Evolutionary conservation across 805 yeast species (phyloP).

Genomic region (Metschnikowia chrysomelidarum): DNA sequence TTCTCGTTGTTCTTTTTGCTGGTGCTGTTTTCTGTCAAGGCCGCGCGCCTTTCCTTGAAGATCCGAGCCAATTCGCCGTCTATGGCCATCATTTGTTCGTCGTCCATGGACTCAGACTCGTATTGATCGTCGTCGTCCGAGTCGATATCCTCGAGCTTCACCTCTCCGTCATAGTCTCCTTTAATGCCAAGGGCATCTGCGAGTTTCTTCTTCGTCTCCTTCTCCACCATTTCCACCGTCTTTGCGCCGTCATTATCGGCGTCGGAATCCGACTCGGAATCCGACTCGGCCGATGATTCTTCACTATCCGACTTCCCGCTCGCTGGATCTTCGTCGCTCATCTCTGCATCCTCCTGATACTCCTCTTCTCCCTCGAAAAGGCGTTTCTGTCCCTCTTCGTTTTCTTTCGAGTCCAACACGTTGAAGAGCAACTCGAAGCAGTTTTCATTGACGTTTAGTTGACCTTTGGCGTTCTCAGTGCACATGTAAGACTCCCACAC

Average conservation of each 20-base stretch:
- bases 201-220: conserved; percentile 56
- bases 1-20: conserved; percentile 70
- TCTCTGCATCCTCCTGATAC: conserved; percentile 24
- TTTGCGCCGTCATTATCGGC: conserved; percentile 5
- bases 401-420: conserved; percentile 59
- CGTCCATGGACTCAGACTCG: conserved; percentile 79
- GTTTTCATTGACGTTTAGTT: conserved; percentile 27
- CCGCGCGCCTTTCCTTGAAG: conserved; percentile 77
- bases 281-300: conserved; percentile 22
- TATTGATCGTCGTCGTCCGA: conserved; percentile 52
- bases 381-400: conserved; percentile 73
- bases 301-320: conserved; percentile 21
- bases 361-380: conserved; percentile 64
- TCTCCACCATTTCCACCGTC: conserved; percentile 26
- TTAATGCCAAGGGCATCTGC: conserved; percentile 74
- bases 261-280: conserved; percentile 12
- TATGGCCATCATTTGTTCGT: conserved; percentile 93
- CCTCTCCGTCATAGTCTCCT: conserved; percentile 41
- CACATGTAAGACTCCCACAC: conserved; percentile 45
- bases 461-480: conserved; percentile 26
- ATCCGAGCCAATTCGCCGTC: conserved; percentile 81
- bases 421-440: conserved; percentile 37
- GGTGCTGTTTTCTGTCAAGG: conserved; percentile 46
- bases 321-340: conserved; percentile 16
- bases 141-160: conserved; percentile 39